Evolutionary conservation across 164 flowering plant species (phyloP), one percentile per base, ranked within the genome.

Genomic region (Santalum album): DNA sequence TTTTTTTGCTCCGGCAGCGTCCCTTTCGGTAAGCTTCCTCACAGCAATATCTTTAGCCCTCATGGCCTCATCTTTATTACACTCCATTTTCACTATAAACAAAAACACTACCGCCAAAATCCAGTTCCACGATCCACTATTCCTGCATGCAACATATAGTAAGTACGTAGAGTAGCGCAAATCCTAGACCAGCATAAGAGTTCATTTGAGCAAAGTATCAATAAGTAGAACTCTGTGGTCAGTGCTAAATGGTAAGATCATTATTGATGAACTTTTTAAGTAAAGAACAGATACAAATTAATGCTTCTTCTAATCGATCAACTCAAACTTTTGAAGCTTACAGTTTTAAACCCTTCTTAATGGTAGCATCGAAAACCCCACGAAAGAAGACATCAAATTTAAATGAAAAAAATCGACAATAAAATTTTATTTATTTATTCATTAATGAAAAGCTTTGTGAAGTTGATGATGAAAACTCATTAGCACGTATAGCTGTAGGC

Each of bases 51-150:
- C 69, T 47, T 75, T 80, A 7, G 82, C 76, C 59, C 78, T 67
- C 26, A 54, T 17, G 25, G 85, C 85, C 64, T 77, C 84, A 60
- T 77, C 81, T 49, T 57, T 74, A 42, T 77, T 69, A 62, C 74
- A 72, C 44, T 72, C 78, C 78, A 74, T 74, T 47, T 49, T 57
- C 26, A 20, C 1, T 10, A 45, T 42, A 17, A 17, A n/a, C 45
- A 42, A 42, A 16, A 42, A 42, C 1, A 2, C 45, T 16, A 45
- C 25, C 49, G 21, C 25, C 49, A 20, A 21, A 24, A 45, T 45
- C 25, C 25, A 10, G 49, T 12, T 20, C 49, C 21, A 45, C 49
- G 16, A 20, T 45, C 12, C 1, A 6, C 24, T 20, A 22, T 22
- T 45, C 25, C 25, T 22, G 25, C 49, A 20, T 20, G 49, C 24